Evolutionary conservation across 2,329 filamentous ascomycete genomes (phyloP), one percentile per base, ranked within the genome.

Genomic region (Colletotrichum abscissum): DNA sequence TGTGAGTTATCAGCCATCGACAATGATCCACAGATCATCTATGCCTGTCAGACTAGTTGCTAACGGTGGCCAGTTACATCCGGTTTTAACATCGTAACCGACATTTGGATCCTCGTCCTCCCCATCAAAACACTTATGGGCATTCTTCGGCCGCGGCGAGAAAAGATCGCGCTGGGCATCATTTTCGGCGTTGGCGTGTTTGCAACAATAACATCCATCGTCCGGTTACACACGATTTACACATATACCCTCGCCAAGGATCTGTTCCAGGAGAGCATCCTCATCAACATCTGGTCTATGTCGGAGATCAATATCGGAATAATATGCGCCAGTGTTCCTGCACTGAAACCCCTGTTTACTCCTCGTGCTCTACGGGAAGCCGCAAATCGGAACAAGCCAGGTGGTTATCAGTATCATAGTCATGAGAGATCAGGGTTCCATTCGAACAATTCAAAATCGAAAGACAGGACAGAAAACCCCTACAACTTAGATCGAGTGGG

Each of bases 231-330:
- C 67, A 83, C 82, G 22, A 83, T 85, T 52, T 78, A 81, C 72
- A 79, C 77, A 3, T 85, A 82, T 72, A 84, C 83, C 11, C 65
- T 79, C 19, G 78, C 83, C 6, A 65, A 64, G 2, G 83, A 85
- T 67, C 80, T 81, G 1, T 83, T 84, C 67, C 78, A 76, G 12
- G 78, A 84, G 54, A 78, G 78, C 24, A 77, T 81, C 38, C 75
- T 78, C 1, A 78, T 85, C 1, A 84, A 85, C 55, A 69, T 87
- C 14, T 87, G 86, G 84, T 84, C 83, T 26, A 82, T 84, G 69
- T 82, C 89, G 63, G 87, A 89, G 74, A 80, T 88, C 72, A 88
- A 86, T 68, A 79, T 84, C 6, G 86, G 84, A n/a, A 85, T 89
- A 49, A 78, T 85, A 35, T 89, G 87, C 74, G 85, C 86, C 24